Base-by-base conservation (phyloP, 768 basidiomycete species). In the Boletus pseudopeckii region DNA sequence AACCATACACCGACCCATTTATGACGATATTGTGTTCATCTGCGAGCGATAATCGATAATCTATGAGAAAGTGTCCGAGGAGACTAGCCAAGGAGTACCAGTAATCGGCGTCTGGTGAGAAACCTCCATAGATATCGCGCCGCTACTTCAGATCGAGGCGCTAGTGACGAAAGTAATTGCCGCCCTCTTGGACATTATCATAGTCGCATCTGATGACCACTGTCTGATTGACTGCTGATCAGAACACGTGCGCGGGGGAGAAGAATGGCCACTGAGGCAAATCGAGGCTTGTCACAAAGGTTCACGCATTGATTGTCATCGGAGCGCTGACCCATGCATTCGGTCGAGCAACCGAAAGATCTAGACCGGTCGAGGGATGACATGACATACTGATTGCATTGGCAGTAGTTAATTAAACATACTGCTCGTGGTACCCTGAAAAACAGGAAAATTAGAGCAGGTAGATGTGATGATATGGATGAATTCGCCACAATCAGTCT, bases 91-190 rank as follows among this genome's bases (percentile, higher is more conserved):
- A 22, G 4, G 22, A 22, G 22, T 22, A 22, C 22, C 22, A 3
- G 22, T 22, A 2, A 22, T 22, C 22, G 22, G 22, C 22, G 4
- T 3, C 22, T 22, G 2, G 22, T 85, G 88, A 1, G 89, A 90
- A 8, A 76, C 70, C 1, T 85, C 90, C 75, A 92, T 75, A 63
- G 90, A 91, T 40, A 88, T 75, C 4, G 89, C 89, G 33, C 86
- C 80, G 53, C 86, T 87, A 61, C n/a, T 90, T 76, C 7, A 75
- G 84, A 3, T 68, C 28, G 13, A 72, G 56, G 6, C 77, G 70
- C 92, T 92, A 95, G 68, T 93, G 94, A 26, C 93, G 81, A 65
- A 93, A 82, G 66, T 97, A 93, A 64, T 89, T 80, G 5, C 94
- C 94, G 2, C n/a, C n/a, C n/a, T n/a, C n/a, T 93, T 93, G 26